Evolutionary conservation across 768 basidiomycete species (phyloP), one percentile per base, ranked within the genome.

Genomic region (Tulasnella sp.): DNA sequence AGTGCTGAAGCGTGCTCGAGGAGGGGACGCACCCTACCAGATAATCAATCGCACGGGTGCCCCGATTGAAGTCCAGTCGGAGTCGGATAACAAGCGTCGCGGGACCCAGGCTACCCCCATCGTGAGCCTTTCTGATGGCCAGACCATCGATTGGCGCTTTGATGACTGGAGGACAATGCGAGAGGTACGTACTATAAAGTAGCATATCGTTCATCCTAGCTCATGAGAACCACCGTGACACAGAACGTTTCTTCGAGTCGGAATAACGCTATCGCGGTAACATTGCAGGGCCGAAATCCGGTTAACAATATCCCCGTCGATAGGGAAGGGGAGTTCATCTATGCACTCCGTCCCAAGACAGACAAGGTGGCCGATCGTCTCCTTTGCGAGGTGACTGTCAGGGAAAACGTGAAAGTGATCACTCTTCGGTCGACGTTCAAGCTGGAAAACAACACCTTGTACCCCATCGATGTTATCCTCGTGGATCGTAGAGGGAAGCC

Each of bases 111-210:
- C 73, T 29, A 72, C 23, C 23, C 57, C 65, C 14, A 63, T 75
- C 29, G 74, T 81, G 40, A 79, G 81, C 63, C 71, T 99, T 35
- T 71, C 78, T 17, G 78, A 90, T 62, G 84, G 85, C 35, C 77
- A 87, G 64, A 80, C 75, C 6, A 73, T 88, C 3, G 93, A 97
- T 57, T 98, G 96, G 96, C 77, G 96, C 55, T 97, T 98, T 64
- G 92, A 97, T 66, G 93, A 98, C 65, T 91, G 90, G 85, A 84
- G 84, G 67, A 84, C 83, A 3, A 83, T 87, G 73, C 81, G 96
- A 66, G 96, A 99, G 74, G 92, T 90, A 65, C 59, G 74, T 54
- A 6, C 11, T 21, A 37, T 29, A 19, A 34, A 25, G 34, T 29
- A 40, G 52, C 31, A 5, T 29, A 6, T 7, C 25, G 46, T 3